Evolutionary conservation across 257 asterid species (phyloP), one percentile per base, ranked within the genome.

Genomic region (Ajuga chamaepitys): DNA sequence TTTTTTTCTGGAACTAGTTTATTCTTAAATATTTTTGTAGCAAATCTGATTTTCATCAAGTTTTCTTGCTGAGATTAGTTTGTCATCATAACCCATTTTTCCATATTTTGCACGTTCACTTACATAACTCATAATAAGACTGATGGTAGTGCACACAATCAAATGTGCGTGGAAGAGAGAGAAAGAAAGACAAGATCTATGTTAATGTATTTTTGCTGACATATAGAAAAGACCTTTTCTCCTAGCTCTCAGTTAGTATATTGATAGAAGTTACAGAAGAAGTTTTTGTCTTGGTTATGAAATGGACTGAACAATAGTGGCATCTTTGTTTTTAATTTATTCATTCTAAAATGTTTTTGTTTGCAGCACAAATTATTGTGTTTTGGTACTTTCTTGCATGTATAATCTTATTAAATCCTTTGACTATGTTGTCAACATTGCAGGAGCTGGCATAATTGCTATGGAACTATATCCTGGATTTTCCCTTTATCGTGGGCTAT

Each of bases 401-500:
- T 20, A 32, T 58, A 8, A 55, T 45, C 54, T 54, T 52, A 25
- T 52, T 48, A 55, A 30, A 14, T 40, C 21, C 8, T 51, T 5
- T 16, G 30, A 56, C 41, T 52, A 41, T 56, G 70, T 41, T 74
- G 56, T 18, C 53, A 45, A 82, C 71, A 47, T 70, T 80, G 75
- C 88, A 94, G 99, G 82, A 68, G 95, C 85, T 26, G 92, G 93
- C 79, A 78, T 90, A 64, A 76, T 80, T 13, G 93, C 89, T 24
- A 77, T 94, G 95, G 97, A 94, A 66, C 67, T 94, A 73, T 94
- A 67, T 82, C 99, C 97, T 62, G 99, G 97, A 63, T 94, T 90
- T 72, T 67, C 95, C 62, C 93, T 94, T 66, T 90, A 74, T 59
- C 95, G 99, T 64, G 97, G 97, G 42, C 72, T 94, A 47, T 88